Evolutionary conservation across 495 filamentous ascomycete genomes (phyloP).

Genomic region (Polyplosphaeria fusca): DNA sequence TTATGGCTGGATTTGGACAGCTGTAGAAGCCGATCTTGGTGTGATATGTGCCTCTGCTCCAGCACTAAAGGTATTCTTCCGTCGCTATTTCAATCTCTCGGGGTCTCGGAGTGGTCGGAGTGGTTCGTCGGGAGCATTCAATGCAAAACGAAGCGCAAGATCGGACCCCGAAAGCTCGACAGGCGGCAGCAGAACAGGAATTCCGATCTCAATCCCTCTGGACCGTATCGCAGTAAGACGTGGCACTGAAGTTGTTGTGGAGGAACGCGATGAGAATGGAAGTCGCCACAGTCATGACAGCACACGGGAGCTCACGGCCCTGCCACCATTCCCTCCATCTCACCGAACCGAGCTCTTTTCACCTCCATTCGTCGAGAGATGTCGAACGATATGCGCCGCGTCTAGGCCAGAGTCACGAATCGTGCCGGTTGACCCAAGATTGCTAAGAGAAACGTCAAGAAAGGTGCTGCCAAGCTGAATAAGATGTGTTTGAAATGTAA

Average conservation of each 20-base stretch:
- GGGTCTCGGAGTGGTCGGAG: neutral
- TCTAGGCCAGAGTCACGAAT: neutral
- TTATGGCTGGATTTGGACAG: conserved; percentile 34
- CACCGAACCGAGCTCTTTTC: neutral
- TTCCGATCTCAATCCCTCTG: neutral
- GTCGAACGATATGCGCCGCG: conserved; percentile 2
- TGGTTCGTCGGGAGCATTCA: neutral
- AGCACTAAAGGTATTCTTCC: conserved; percentile 38
- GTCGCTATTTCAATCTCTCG: conserved; percentile 31
- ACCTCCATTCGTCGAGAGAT: neutral
- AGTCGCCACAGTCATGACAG: conserved; percentile 4
- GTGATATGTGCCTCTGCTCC: conserved; percentile 39
- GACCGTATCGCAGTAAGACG: conserved; percentile 9
- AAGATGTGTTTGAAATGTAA: too few relatives aligned
- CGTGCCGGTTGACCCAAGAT: neutral
- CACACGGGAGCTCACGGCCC: conserved; percentile 5
- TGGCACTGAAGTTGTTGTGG: conserved; percentile 8
- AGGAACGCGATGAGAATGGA: conserved; percentile 9
- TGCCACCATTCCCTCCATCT: neutral
- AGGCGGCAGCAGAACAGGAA: neutral
- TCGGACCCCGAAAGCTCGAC: neutral
- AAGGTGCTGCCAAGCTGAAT: too few relatives aligned
- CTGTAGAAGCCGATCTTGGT: conserved; percentile 36
- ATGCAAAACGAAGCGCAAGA: neutral
- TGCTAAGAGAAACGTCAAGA: neutral